Base-by-base conservation (phyloP, 805 yeast genomes). In the Hanseniaspora guilliermondii region DNA sequence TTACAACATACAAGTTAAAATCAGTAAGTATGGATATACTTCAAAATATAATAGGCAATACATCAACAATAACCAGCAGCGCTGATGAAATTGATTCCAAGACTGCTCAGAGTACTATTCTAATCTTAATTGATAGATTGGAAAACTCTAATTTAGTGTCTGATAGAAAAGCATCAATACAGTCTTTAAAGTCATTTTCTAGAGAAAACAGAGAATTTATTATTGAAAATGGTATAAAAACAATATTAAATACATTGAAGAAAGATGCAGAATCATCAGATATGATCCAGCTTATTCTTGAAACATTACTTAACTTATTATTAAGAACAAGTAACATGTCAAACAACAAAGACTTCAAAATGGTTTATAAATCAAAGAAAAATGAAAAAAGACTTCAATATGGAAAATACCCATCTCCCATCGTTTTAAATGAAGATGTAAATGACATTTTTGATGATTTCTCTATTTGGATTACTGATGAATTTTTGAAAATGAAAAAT, bases 391-490 rank as follows among this genome's bases (percentile, higher is more conserved):
- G 94, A 58, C 61, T 77, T 22, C 83, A 81, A 62, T 82, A 83
- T 68, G 91, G 91, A 12, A 83, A 83, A 62, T 85, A 84, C 59
- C 87, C 89, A 0, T 80, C 88, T 2, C 93, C 93, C 2, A 68
- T 81, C 19, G 70, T 80, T 27, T 68, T 77, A 66, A 79, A 76
- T 49, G 76, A 77, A 42, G 75, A 73, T 57, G 68, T 72, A 4
- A 63, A 65, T 22, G 60, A 70, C 3, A 77, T 80, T 12, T 52
- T 52, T 24, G 97, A 89, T 64, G 95, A 87, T 62, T 85, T 93
- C 59, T 85, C 96, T 0, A 69, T 89, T 55, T 89, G 97, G 95
- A 85, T 93, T 33, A 87, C 97, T 0, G 98, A 93, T 68, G 97
- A 87, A 62, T 58, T 67, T 24, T 64, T 72, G 17, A 53, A 61